A percentile compares a stretch with the other conserved stretches of the same genome.
phyloP scores from a whole-genome alignment of 495 filamentous ascomycete species.

The Penicillium psychrofluorescens region DNA sequence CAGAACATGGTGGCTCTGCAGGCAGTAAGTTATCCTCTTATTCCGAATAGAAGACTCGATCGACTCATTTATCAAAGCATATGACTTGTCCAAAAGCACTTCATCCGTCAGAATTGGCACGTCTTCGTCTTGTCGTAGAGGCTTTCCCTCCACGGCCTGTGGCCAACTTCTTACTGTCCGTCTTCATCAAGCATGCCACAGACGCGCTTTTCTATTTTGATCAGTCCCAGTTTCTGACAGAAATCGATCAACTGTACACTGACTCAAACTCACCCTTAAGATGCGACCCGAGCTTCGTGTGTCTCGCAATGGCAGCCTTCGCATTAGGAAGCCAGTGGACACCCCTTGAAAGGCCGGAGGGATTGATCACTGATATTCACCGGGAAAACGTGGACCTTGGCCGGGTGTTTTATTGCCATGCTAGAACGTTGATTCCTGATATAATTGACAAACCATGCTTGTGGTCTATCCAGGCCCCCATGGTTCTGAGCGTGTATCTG shows the following conservation, averaged over 20 bases:
- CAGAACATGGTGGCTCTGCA: constrained; percentile 11
- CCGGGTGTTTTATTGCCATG: constrained; percentile 7
- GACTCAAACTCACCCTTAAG: constrained; percentile 4
- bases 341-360: constrained; percentile 8
- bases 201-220: constrained; percentile 21
- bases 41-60: too few relatives aligned
- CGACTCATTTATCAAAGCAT: constrained; percentile 1
- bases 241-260: constrained; percentile 14
- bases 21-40: constrained; percentile 2
- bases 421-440: constrained; percentile 13
- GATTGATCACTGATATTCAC: not conserved
- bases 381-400: constrained; percentile 8
- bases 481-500: constrained; percentile 16
- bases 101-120: constrained; percentile 5
- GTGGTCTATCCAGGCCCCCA: constrained; percentile 14
- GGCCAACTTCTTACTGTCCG: constrained; percentile 14
- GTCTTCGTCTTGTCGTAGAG: constrained; percentile 3
- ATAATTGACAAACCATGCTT: constrained; percentile 12
- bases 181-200: constrained; percentile 14
- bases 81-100: constrained; percentile 5
- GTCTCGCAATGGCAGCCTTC: constrained; percentile 12
- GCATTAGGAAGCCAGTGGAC: constrained; percentile 21
- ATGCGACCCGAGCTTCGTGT: constrained; percentile 11
- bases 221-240: constrained; percentile 10
- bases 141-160: constrained; percentile 14